Base-by-base conservation (phyloP, 805 yeast species). In the Metschnikowia baotianmanensis region DNA sequence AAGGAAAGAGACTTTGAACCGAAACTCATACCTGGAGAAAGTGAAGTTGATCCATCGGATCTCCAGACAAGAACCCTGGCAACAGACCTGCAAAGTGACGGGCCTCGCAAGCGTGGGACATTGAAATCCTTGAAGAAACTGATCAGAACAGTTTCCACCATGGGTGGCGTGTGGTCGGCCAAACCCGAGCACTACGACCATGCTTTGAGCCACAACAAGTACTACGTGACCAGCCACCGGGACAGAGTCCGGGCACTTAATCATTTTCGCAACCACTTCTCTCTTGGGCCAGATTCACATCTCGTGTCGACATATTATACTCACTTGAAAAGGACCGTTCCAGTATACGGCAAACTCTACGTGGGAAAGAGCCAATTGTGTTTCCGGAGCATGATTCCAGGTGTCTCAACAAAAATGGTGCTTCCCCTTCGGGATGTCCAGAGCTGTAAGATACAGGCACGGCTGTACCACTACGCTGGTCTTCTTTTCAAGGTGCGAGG, bases 331-430 rank as follows among this genome's bases (percentile, higher is more conserved):
- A 75, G 85, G 48, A 76, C 84, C 10, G 64, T 87, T 15, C 96
- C 96, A 1, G 67, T 81, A 1, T 89, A 86, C 61, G 98, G 98
- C 1, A 86, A 86, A 52, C 55, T 90, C 2, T 88, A 88, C 58
- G 52, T 91, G 10, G 86, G 95, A 0, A 67, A 74, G 15, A 71
- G 71, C 22, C 77, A 75, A 41, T 57, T 91, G n/a, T 90, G 96
- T 48, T 91, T 85, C 62, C 69, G 93, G 45, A 82, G 95, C 26
- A 66, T 87, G 26, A 55, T 87, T 3, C 95, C 95, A 0, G 93
- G 95, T 0, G 72, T 84, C 0, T 74, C 77, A 26, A 84, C 95
- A 1, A 77, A 77, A 42, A 86, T 91, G 96, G 77, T 89, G 6
- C 61, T 91, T 7, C 98, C 98, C 0, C 63, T 85, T 28, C 54